Percentiles rank a stretch among this genome's conserved stretches.
Conservation (phyloP, 768 basidiomycete species). For the Dendrothele bispora region DNA sequence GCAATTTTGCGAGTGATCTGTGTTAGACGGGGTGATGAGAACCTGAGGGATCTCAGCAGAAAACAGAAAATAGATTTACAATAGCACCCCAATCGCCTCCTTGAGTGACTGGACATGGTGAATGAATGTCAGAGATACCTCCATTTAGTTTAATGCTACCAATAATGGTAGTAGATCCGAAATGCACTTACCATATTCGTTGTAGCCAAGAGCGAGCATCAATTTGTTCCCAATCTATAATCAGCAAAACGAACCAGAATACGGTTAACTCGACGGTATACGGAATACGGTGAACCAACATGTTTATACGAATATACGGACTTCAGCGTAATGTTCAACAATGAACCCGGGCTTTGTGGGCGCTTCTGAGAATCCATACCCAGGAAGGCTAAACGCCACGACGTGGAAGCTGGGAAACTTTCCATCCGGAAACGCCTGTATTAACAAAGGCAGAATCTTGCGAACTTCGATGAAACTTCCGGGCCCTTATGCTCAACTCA, state of each 20-base stretch:
- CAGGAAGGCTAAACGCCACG: conserved; percentile 43
- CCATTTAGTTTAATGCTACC: background rate
- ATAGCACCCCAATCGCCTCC: conserved; percentile 42
- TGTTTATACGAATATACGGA: conserved; percentile 4
- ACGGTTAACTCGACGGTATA: background rate
- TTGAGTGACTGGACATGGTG: conserved; percentile 28
- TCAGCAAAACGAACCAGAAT: background rate
- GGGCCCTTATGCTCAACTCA: conserved; percentile 34
- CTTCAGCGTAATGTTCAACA: conserved; percentile 35
- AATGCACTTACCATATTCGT: conserved; percentile 27
- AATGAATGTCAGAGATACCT: background rate
- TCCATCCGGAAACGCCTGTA: conserved; percentile 20
- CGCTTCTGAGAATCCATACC: conserved; percentile 46
- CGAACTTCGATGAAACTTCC: conserved; percentile 41
- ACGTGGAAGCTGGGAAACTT: conserved; percentile 46
- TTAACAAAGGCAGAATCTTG: conserved; percentile 43
- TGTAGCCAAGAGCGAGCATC: conserved; percentile 33
- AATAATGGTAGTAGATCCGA: background rate
- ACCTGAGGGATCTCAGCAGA: background rate
- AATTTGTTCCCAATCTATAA: conserved; percentile 26
- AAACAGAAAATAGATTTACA: conserved; percentile 20
- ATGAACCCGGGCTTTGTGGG: conserved; percentile 40
- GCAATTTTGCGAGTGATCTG: conserved; percentile 27
- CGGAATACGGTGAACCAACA: too few species aligned
- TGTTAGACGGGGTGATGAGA: background rate